A percentile compares a stretch with the other conserved stretches of the same genome.
Conservation (phyloP, 2,329 filamentous ascomycete species). For the Colletotrichum sp. region DNA sequence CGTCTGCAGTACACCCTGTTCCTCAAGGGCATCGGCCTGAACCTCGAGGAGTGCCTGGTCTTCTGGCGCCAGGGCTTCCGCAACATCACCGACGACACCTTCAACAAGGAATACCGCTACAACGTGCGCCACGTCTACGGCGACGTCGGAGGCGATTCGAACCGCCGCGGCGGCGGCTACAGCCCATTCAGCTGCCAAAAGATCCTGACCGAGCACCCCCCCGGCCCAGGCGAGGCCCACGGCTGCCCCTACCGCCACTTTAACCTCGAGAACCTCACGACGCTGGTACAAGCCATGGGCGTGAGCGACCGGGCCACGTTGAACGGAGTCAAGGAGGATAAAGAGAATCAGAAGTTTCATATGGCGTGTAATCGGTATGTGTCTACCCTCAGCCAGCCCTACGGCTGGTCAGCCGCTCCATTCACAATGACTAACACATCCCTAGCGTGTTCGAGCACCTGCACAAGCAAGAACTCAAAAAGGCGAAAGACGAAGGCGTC, state of each 20-base stretch:
- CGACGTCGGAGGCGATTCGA: constrained; percentile 91
- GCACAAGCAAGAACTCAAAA: constrained; percentile 80
- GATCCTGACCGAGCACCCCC: constrained; percentile 87
- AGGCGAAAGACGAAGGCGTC: constrained; percentile 75
- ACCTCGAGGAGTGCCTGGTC: constrained; percentile 85
- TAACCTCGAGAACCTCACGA: constrained; percentile 81
- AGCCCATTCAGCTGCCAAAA: constrained; percentile 94
- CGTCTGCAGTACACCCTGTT: constrained; percentile 96
- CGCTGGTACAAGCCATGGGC: constrained; percentile 78
- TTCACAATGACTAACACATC: constrained; percentile 15
- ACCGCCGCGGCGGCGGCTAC: constrained; percentile 85
- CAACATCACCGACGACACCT: constrained; percentile 88
- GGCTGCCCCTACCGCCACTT: constrained; percentile 98
- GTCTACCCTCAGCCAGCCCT: background rate
- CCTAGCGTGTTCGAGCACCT: constrained; percentile 82
- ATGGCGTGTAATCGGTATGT: constrained; percentile 89
- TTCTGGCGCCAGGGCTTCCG: constrained; percentile 93
- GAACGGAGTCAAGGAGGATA: constrained; percentile 85
- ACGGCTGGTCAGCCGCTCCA: background rate
- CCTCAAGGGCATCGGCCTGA: constrained; percentile 92
- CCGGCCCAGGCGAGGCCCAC: constrained; percentile 86
- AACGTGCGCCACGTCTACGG: constrained; percentile 96
- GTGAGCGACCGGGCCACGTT: constrained; percentile 80
- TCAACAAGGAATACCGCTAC: constrained; percentile 98
- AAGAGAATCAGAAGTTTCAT: constrained; percentile 86